phyloP scores from a whole-genome alignment of 148 eudicot species.

The Chenopodium album region DNA sequence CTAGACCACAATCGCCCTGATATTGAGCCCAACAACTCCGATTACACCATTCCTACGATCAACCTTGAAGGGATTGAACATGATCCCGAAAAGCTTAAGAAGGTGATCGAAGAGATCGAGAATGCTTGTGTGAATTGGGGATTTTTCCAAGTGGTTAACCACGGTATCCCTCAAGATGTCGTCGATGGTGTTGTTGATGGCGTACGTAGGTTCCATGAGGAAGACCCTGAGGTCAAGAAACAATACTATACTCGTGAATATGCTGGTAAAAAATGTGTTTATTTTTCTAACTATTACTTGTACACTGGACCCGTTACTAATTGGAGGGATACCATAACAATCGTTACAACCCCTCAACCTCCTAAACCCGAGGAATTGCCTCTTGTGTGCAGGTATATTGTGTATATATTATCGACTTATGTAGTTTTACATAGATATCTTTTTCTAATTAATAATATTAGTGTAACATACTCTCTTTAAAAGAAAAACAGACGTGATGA shows the following conservation, averaged over 20 bases:
- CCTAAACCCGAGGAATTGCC: constrained; percentile 40
- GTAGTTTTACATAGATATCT: too few relatives aligned
- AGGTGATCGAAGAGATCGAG: constrained; percentile 23
- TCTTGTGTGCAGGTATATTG: constrained; percentile 27
- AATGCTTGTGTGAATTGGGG: constrained; percentile 41
- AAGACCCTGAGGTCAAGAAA: constrained; percentile 40
- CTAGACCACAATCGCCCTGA: neutral
- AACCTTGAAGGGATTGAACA: constrained; percentile 24
- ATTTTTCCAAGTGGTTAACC: constrained; percentile 56
- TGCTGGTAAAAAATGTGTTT: constrained; percentile 14
- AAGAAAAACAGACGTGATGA: too few relatives aligned
- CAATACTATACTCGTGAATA: constrained; percentile 36
- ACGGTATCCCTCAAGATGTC: constrained; percentile 36
- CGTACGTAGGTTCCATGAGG: constrained; percentile 40
- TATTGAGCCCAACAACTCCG: neutral
- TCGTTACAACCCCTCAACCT: constrained; percentile 33
- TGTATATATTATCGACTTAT: neutral
- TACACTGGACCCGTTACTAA: neutral
- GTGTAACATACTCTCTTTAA: too few relatives aligned
- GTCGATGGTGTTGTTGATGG: constrained; percentile 41
- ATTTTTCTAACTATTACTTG: constrained; percentile 5
- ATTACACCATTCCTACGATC: constrained; percentile 29
- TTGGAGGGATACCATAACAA: constrained; percentile 27
- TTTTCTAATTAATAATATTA: too few relatives aligned
- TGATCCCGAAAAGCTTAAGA: constrained; percentile 1